Base-by-base conservation (phyloP, 2,329 filamentous ascomycete species). In the Colletotrichum eleusines region DNA sequence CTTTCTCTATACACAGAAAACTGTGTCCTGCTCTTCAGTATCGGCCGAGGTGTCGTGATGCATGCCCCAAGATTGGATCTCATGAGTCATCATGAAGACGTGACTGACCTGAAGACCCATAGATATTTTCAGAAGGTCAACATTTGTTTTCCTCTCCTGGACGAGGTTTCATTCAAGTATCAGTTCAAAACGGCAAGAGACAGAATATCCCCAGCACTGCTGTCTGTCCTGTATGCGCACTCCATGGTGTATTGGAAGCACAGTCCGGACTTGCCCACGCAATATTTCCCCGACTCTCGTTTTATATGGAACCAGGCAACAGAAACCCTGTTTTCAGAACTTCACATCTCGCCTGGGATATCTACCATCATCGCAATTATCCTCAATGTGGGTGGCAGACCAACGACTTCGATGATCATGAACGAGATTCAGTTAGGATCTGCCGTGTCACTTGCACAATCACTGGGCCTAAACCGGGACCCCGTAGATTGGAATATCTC, bases 291-390 rank as follows among this genome's bases (percentile, higher is more conserved):
- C 0, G 88, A 91, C 74, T 82, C 84, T 54, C 84, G 88, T 35
- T 91, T 89, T 75, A 85, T 88, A 12, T 90, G 90, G 84, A 91
- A 91, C 70, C 83, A 89, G 68, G 88, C 88, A 5, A 87, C 85
- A 20, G 87, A 88, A 63, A 87, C 88, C 0, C 80, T 90, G 3
- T 88, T 89, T 71, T 88, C 85, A 0, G 88, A 91, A 66, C 84
- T 90, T 8, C 85, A 88, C 55, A 83, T 88, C 2, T 86, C 86
- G 0, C 89, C 88, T 0, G 87, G 88, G 0, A 80, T 90, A 53
- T 88, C 88, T 0, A 88, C 88, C 1, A 84, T 91, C 40, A 83
- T 86, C 31, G 86, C 88, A 1, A 84, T 87, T 5, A 77, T 90
- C 14, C 81, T 91, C 14, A 89, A 91, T 72, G 79, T 91, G 1